These are phyloP conservation scores for Claviceps sp. DNA, from an alignment of 2,329 filamentous ascomycete species.

Conservation along the genomic window DNA sequence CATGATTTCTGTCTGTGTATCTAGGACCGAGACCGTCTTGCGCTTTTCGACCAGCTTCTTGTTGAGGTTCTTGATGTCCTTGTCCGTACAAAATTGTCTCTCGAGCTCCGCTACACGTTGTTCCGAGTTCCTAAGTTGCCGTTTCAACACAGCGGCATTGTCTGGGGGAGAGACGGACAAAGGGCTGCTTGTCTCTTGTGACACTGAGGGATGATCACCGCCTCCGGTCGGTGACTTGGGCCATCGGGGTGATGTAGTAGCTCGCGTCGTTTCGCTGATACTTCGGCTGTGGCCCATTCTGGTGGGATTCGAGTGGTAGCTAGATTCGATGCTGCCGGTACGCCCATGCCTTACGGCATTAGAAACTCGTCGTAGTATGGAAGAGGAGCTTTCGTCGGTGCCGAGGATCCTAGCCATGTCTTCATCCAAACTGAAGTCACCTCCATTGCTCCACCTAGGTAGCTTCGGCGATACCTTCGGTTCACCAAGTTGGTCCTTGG, in stretches of 20 bases:
- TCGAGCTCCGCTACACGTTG: constrained; percentile 79
- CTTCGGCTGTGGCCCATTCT: constrained; percentile 43
- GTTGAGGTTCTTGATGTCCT: constrained; percentile 62
- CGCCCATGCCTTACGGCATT: constrained; percentile 89
- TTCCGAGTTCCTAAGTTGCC: constrained; percentile 68
- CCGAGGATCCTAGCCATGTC: constrained; percentile 84
- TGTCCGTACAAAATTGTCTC: constrained; percentile 55
- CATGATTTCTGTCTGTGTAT: constrained; percentile 91
- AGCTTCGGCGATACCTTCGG: constrained; percentile 50
- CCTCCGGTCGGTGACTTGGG: constrained; percentile 47
- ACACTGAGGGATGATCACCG: constrained; percentile 37
- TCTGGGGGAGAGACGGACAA: constrained; percentile 49
- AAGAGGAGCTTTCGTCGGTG: constrained; percentile 62
- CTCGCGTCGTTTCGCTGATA: constrained; percentile 53
- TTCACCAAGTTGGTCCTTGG: constrained; percentile 24
- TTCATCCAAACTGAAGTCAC: constrained; percentile 88
- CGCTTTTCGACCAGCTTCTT: constrained; percentile 84
- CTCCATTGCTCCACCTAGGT: constrained; percentile 63
- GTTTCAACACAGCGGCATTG: constrained; percentile 54
- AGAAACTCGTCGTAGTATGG: constrained; percentile 76
- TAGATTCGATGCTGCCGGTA: constrained; percentile 62
- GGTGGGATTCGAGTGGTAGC: constrained; percentile 21
- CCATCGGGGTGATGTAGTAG: constrained; percentile 54
- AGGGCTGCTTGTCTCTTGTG: constrained; percentile 56
- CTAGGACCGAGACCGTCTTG: constrained; percentile 86